These are phyloP conservation scores for Stagonosporopsis vannaccii DNA, from an alignment of 2,329 filamentous ascomycete genomes.

Conservation along the genomic window DNA sequence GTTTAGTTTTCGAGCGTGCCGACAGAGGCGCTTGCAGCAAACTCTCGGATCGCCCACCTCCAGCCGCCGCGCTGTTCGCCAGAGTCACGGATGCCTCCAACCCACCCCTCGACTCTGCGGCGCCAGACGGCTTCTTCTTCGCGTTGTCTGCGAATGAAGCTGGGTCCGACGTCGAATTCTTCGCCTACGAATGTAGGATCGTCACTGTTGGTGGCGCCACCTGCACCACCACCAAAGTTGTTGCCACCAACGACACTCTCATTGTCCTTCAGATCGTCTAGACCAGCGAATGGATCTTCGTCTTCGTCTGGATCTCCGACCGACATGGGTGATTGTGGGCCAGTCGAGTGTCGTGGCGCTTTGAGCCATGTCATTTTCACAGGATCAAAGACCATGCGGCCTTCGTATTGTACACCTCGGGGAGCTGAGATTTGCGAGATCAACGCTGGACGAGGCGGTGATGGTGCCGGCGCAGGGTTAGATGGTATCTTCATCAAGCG, in stretches of 20 bases:
- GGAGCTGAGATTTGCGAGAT: conserved; percentile 86
- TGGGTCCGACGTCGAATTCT: conserved; percentile 96
- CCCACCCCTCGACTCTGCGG: conserved; percentile 87
- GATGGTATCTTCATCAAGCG: conserved; percentile 44
- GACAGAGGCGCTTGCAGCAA: conserved; percentile 47
- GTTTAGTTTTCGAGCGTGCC: conserved; percentile 26
- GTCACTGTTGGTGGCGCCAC: conserved; percentile 31
- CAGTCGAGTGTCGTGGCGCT: conserved; percentile 55
- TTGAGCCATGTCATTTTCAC: conserved; percentile 98
- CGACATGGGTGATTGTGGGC: conserved; percentile 49
- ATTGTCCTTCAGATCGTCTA: conserved; percentile 87
- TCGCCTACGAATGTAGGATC: conserved; percentile 72
- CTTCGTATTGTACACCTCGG: conserved; percentile 89
- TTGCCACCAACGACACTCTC: conserved; percentile 39
- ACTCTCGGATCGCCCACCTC: conserved; percentile 75
- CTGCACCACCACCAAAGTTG: conserved; percentile 31
- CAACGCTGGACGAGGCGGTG: conserved; percentile 71
- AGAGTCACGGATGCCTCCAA: conserved; percentile 63
- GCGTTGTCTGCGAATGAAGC: conserved; percentile 86
- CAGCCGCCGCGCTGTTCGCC: conserved; percentile 60
- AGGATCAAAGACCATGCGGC: conserved; percentile 98
- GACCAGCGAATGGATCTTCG: conserved; percentile 91
- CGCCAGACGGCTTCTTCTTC: conserved; percentile 94
- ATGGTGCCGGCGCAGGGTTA: conserved; percentile 57
- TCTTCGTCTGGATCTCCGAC: conserved; percentile 78